These are phyloP conservation scores for Ustanciosporium gigantosporum DNA, from an alignment of 1,284 basidiomycete species.

Conservation along the genomic window DNA sequence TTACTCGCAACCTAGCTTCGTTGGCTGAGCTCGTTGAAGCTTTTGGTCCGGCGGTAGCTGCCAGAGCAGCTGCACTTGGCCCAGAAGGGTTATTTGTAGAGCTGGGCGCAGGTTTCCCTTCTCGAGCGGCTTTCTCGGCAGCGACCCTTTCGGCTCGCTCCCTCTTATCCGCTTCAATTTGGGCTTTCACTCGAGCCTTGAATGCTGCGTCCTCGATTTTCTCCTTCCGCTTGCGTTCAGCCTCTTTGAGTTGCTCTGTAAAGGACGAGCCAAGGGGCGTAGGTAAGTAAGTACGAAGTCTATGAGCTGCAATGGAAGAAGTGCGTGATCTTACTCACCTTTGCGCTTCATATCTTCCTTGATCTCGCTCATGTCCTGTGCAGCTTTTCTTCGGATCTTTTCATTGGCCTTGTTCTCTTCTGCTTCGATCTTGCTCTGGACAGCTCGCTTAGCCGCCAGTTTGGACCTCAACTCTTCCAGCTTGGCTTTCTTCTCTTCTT, in stretches of 20 bases:
- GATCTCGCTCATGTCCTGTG: constrained; percentile 47
- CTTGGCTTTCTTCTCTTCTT: constrained; percentile 86
- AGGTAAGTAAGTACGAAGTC: not conserved
- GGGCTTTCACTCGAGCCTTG: constrained; percentile 53
- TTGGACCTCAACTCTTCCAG: constrained; percentile 68
- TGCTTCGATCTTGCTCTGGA: constrained; percentile 48
- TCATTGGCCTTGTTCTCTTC: constrained; percentile 55
- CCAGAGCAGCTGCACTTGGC: constrained; percentile 25
- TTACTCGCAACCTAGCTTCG: constrained; percentile 53
- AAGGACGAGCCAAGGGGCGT: not conserved
- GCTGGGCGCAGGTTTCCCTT: constrained; percentile 20
- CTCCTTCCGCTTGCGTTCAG: constrained; percentile 53
- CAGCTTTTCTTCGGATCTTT: constrained; percentile 58
- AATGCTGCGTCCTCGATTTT: constrained; percentile 50
- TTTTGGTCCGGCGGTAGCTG: constrained; percentile 23
- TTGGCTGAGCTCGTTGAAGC: constrained; percentile 32
- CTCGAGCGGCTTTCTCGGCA: constrained; percentile 51
- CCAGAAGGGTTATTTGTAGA: constrained; percentile 10
- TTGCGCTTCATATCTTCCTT: constrained; percentile 57
- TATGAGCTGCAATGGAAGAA: not conserved
- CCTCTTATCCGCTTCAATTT: constrained; percentile 59
- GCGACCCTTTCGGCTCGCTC: constrained; percentile 55
- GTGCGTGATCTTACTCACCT: constrained; percentile 10
- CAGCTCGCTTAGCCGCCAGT: constrained; percentile 51
- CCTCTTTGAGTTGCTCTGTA: constrained; percentile 54